Evolutionary conservation across 2,329 filamentous ascomycete species (phyloP).

Genomic region (Cladosporium sp.): DNA sequence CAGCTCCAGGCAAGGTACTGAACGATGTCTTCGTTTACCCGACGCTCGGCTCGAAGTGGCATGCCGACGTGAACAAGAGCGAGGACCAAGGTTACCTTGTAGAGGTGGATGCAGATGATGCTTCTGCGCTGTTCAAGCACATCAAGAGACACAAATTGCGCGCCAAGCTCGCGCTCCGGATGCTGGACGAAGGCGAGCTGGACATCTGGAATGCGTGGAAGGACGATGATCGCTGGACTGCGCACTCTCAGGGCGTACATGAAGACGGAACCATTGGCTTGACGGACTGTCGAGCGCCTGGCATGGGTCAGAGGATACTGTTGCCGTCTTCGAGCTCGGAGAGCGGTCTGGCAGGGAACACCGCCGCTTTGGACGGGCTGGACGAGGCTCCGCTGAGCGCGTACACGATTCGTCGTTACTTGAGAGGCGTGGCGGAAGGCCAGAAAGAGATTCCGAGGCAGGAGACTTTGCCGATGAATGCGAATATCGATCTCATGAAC

Average conservation of each 20-base stretch:
- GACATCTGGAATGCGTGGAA: conserved; percentile 72
- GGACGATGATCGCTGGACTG: conserved; percentile 38
- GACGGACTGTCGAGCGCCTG: conserved; percentile 31
- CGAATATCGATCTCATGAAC: conserved; percentile 77
- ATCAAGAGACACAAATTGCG: conserved; percentile 81
- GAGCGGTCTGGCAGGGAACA: conserved; percentile 22
- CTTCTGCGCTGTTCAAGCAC: conserved; percentile 58
- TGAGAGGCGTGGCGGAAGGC: conserved; percentile 79
- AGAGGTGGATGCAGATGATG: conserved; percentile 70
- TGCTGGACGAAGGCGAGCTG: conserved; percentile 59
- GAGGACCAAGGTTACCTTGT: conserved; percentile 60
- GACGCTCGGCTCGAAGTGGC: conserved; percentile 33
- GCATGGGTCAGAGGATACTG: conserved; percentile 30
- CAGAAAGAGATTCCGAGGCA: conserved; percentile 68
- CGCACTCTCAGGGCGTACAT: conserved; percentile 17
- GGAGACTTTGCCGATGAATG: conserved; percentile 74
- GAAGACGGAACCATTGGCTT: conserved; percentile 33
- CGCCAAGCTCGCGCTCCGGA: conserved; percentile 65
- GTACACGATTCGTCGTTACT: conserved; percentile 72
- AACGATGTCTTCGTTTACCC: conserved; percentile 90
- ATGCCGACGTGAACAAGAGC: conserved; percentile 18
- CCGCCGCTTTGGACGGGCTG: conserved; percentile 30
- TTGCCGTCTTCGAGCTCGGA: conserved; percentile 16
- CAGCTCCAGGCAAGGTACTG: conserved; percentile 71
- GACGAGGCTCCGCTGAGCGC: conserved; percentile 36